Evolutionary conservation across 805 yeast genomes (phyloP), one percentile per base, ranked within the genome.

Genomic region (Saturnispora sekii): DNA sequence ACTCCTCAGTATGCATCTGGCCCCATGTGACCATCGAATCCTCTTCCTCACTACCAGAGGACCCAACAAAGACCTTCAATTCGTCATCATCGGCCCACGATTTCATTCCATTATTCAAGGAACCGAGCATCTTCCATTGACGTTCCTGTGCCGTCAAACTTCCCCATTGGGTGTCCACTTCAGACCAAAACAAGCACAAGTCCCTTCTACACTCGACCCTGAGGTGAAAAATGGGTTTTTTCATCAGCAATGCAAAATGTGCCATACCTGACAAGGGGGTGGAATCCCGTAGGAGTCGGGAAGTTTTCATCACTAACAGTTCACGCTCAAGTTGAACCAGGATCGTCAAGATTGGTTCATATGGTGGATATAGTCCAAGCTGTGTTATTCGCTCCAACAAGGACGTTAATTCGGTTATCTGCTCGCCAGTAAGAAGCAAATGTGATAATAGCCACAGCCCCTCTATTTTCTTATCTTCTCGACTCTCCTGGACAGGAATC

Each of bases 181-280:
- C 46, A 9, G 55, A 48, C 62, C 62, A 60, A 43, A 55, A 62
- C 26, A 53, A 32, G 2, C 44, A 42, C 30, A 62, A 46, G 14
- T 55, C 50, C 9, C 49, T 41, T 9, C 50, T 38, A 4, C 64
- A 54, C 17, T 50, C 48, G 6, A 56, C 58, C 18, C 35, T 51
- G 3, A 45, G 26, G 2, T 44, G 28, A 41, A 54, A 54, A 3
- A 61, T 50, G 16, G 36, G 35, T 11, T 52, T 48, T 33, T 51
- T 49, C 5, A 51, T 39, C 5, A 49, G 37, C 3, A 59, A 31
- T 37, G 62, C 61, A 43, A 56, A 62, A 17, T 56, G 45, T 9
- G 59, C 62, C 46, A 60, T 58, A 31, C 58, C 61, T 10, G 63
- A 56, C 6, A 53, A 36, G 10, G 58, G 61, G 18, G 51, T 48